Evolutionary conservation across 352 stramenopile genomes (phyloP).

Genomic region (Phytophthora lateralis): DNA sequence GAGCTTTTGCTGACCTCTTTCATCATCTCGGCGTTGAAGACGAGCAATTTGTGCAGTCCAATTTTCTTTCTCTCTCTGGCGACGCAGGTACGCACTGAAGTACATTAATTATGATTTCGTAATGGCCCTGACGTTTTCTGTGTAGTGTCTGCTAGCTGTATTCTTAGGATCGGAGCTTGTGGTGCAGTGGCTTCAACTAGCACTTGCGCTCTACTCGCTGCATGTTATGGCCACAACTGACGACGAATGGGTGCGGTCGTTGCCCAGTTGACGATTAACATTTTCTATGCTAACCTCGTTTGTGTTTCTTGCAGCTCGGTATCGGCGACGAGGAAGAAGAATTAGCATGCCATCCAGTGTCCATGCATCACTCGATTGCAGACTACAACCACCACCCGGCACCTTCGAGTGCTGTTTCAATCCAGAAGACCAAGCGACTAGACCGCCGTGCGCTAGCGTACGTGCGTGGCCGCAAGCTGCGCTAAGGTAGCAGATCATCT

Average conservation of each 20-base stretch:
- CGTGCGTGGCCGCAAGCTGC: slow-evolving; percentile 73
- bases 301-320: slow-evolving; percentile 40
- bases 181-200: slow-evolving; percentile 86
- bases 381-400: slow-evolving; percentile 76
- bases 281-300: neutral
- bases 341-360: slow-evolving; percentile 53
- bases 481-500: slow-evolving; percentile 32
- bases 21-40: slow-evolving; percentile 88
- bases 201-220: slow-evolving; percentile 83
- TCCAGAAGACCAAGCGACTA: slow-evolving; percentile 82
- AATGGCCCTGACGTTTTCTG: neutral
- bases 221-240: slow-evolving; percentile 75
- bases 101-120: neutral
- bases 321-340: slow-evolving; percentile 71
- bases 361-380: slow-evolving; percentile 74
- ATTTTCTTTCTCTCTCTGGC: slow-evolving; percentile 87
- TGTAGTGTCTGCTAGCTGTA: slow-evolving; percentile 76
- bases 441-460: slow-evolving; percentile 79
- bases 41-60: slow-evolving; percentile 80
- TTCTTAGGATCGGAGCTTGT: slow-evolving; percentile 84
- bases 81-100: slow-evolving; percentile 49
- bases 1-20: slow-evolving; percentile 85
- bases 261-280: neutral
- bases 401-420: slow-evolving; percentile 60
- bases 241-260: slow-evolving; percentile 75